These are phyloP conservation scores for Colletotrichum neosansevieriae DNA, from an alignment of 2,329 filamentous ascomycete genomes.

Conservation along the genomic window DNA sequence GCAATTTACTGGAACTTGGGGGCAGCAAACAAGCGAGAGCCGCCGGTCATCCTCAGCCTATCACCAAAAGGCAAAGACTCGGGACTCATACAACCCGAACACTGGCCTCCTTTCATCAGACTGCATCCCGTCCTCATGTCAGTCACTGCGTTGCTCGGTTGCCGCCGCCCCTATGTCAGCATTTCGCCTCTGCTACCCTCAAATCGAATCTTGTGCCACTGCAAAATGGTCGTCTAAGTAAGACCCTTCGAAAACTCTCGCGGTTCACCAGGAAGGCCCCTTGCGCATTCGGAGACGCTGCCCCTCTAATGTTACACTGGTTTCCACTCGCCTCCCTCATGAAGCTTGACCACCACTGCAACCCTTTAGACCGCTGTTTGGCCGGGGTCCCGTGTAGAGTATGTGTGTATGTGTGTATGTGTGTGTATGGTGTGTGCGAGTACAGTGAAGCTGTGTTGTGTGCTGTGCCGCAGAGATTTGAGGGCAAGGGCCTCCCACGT, in stretches of 20 bases:
- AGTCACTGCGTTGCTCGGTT: conserved; percentile 12
- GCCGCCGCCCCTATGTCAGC: conserved; percentile 10
- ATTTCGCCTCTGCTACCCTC: conserved; percentile 21
- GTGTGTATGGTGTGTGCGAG: background rate
- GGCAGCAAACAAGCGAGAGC: conserved; percentile 43
- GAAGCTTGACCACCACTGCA: conserved; percentile 30
- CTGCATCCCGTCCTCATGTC: conserved; percentile 23
- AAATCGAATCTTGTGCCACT: conserved; percentile 22
- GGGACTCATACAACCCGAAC: background rate
- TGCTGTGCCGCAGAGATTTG: conserved; percentile 18
- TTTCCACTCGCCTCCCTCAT: conserved; percentile 29
- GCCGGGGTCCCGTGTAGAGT: conserved; percentile 14
- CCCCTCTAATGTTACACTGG: conserved; percentile 36
- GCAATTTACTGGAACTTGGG: conserved; percentile 35
- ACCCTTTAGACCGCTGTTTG: conserved; percentile 36
- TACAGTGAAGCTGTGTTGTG: background rate
- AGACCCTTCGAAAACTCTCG: conserved; percentile 23
- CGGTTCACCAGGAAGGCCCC: conserved; percentile 38
- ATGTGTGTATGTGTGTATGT: background rate
- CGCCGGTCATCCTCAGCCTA: conserved; percentile 29
- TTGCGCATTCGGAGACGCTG: conserved; percentile 39
- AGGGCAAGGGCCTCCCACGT: conserved; percentile 20
- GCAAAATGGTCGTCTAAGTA: conserved; percentile 19
- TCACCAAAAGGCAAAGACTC: conserved; percentile 22
- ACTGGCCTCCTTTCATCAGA: conserved; percentile 8